Evolutionary conservation across 1,139 yeast genomes (phyloP), one percentile per base, ranked within the genome.

Genomic region (Hemisphaericaspora lyxosophila): DNA sequence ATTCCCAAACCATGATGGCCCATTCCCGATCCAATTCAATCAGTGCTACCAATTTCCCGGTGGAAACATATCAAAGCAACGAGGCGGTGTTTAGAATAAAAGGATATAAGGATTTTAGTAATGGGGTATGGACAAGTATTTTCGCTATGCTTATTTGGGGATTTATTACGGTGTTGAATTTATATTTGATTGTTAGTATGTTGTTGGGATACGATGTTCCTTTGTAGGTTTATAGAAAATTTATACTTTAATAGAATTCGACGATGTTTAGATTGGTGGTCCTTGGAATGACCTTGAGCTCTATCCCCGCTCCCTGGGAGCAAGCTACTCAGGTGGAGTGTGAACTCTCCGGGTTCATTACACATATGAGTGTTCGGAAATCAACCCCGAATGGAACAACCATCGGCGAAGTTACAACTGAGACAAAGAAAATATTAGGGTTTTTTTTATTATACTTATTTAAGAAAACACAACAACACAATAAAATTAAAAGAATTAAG

Each of bases 101-200:
- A 38, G 71, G 69, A 19, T 75, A 62, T 48, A 72, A 67, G 41
- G 82, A 77, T 51, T 73, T 75, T 67, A 76, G 82, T 50, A 78
- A 78, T 50, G 72, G 80, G 2, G 69, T 70, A 3, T 28, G 63
- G 7, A 68, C 76, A 17, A 52, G 79, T 1, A 52, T 66, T 22
- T 40, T 60, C 7, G 80, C 82, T 6, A 54, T 76, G 6, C 39
- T 70, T 32, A 63, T 74, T 5, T 78, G 83, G 83, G 69, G 69
- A 1, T 67, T 77, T 40, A 73, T 78, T 33, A 67, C 80, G 3
- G 53, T 70, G 29, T 64, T 78, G 49, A 78, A 78, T 46, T 57
- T 73, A 34, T 77, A 73, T 60, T 65, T 78, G 50, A 62, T 78
- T 32, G 65, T 67, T 9, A 74, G 77, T 51, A 61, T 75, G 59